Evolutionary conservation across 2,329 filamentous ascomycete species (phyloP).

Genomic region (Sclerotinia spermophila): DNA sequence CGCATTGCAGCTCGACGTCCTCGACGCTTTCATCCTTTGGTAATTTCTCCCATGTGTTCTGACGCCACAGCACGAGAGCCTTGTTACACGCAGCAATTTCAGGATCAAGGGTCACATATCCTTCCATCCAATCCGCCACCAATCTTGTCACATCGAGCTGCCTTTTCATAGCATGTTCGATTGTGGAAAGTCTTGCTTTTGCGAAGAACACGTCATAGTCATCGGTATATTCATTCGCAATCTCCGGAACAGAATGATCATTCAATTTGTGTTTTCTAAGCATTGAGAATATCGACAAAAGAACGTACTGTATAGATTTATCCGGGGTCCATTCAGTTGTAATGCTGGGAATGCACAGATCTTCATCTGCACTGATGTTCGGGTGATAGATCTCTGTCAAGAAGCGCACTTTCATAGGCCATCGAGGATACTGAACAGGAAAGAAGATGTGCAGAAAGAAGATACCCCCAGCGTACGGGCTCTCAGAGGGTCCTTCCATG

Average conservation of each 20-base stretch:
- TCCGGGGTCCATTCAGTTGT: not conserved
- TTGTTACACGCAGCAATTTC: not conserved
- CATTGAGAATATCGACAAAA: not conserved
- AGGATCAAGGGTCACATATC: not conserved
- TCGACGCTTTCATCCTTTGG: not conserved
- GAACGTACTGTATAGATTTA: not conserved
- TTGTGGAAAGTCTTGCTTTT: not conserved
- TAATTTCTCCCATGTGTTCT: not conserved
- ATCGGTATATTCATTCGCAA: not conserved
- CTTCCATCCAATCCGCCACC: not conserved
- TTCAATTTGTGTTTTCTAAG: not conserved
- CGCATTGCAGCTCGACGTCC: not conserved
- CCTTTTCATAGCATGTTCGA: not conserved
- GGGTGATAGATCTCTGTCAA: not conserved
- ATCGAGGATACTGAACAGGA: not conserved
- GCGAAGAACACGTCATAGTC: not conserved
- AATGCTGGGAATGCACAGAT: not conserved
- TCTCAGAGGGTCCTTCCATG: not conserved
- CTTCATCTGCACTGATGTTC: not conserved
- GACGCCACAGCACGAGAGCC: not conserved
- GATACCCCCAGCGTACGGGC: not conserved
- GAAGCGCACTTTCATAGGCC: not conserved
- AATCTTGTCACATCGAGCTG: not conserved
- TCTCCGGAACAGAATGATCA: not conserved
- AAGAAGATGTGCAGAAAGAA: conserved; percentile 5